phyloP scores from a whole-genome alignment of 495 filamentous ascomycete species.

The Staphylotrichum longicolle region DNA sequence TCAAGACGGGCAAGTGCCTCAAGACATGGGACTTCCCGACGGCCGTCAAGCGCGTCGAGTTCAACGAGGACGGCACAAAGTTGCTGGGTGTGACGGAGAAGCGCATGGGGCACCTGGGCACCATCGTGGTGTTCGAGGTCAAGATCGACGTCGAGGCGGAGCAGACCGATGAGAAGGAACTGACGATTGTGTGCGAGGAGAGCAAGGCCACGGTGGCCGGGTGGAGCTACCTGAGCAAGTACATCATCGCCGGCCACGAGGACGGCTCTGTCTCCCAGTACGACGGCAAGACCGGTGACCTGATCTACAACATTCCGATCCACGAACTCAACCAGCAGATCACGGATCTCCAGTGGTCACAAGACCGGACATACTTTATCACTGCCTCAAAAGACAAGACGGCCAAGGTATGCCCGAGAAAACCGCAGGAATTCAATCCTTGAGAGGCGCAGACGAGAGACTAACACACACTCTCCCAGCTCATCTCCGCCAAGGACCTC shows the following conservation, averaged over 20 bases:
- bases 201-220: slow-evolving; percentile 96
- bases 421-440: neutral
- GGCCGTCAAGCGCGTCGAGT: slow-evolving; percentile 94
- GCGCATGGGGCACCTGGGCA: slow-evolving; percentile 91
- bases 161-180: slow-evolving; percentile 73
- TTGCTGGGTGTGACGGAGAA: slow-evolving; percentile 94
- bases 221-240: slow-evolving; percentile 88
- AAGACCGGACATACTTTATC: slow-evolving; percentile 95
- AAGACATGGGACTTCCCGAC: slow-evolving; percentile 98
- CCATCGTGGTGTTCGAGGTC: slow-evolving; percentile 88
- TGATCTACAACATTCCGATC: slow-evolving; percentile 70
- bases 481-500: slow-evolving; percentile 78
- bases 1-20: slow-evolving; percentile 85
- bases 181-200: slow-evolving; percentile 87
- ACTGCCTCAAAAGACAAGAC: slow-evolving; percentile 97
- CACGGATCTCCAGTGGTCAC: slow-evolving; percentile 91
- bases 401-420: slow-evolving; percentile 63
- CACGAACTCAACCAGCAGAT: slow-evolving; percentile 83
- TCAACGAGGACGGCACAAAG: slow-evolving; percentile 84
- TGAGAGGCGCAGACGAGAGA: neutral
- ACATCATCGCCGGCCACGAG: slow-evolving; percentile 96
- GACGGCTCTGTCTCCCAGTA: slow-evolving; percentile 93
- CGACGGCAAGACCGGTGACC: slow-evolving; percentile 88
- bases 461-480: slow-evolving; percentile 42
- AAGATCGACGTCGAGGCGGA: slow-evolving; percentile 72